These are phyloP conservation scores for Psidium guajava DNA, from an alignment of 345 rosid species.

Conservation along the genomic window DNA sequence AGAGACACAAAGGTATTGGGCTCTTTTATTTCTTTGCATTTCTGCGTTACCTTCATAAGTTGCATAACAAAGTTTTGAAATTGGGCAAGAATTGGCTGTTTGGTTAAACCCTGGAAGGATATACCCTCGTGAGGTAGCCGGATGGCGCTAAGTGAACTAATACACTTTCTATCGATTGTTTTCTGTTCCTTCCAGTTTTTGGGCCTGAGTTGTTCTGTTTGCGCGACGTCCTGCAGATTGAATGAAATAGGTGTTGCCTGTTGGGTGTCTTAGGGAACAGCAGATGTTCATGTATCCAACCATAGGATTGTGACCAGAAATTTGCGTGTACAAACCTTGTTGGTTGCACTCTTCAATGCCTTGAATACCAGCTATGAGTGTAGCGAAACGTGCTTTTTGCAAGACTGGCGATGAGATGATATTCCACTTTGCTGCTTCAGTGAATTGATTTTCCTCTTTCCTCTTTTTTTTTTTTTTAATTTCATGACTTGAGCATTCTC, in stretches of 20 bases:
- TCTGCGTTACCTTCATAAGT: background rate
- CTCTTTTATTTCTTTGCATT: background rate
- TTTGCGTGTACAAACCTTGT: background rate
- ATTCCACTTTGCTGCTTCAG: background rate
- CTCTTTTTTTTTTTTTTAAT: background rate
- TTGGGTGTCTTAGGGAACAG: background rate
- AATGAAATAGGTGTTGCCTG: background rate
- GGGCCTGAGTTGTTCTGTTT: background rate
- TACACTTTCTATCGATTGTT: background rate
- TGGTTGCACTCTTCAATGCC: background rate
- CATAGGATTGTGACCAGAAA: background rate
- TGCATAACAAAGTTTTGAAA: background rate
- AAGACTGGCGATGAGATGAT: background rate
- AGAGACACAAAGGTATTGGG: slow-evolving; percentile 27
- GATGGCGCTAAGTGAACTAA: background rate
- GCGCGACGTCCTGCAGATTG: background rate
- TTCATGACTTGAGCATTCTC: background rate
- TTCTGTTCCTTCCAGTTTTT: background rate
- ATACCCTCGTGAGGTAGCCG: background rate
- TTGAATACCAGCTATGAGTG: background rate
- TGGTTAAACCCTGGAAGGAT: background rate
- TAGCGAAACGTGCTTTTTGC: background rate
- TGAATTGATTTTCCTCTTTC: no score
- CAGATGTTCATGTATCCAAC: background rate
- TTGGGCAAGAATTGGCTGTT: background rate